Base-by-base conservation (phyloP, 2,329 filamentous ascomycete genomes). In the Colletotrichum sp. region DNA sequence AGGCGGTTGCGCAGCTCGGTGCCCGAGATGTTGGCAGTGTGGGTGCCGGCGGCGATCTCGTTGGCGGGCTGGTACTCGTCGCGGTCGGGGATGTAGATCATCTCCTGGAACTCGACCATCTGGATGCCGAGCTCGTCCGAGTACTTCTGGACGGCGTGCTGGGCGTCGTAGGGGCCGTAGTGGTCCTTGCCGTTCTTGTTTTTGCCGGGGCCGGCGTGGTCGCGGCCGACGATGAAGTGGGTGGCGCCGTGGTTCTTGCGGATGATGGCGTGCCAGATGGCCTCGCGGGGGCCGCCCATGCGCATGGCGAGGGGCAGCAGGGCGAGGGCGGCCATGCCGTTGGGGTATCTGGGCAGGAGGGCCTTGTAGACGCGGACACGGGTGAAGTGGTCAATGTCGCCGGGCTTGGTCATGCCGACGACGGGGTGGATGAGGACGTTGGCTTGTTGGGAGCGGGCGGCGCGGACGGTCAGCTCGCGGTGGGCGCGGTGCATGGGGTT, bases 401-500 rank as follows among this genome's bases (percentile, higher is more conserved):
- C 97, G 75, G 97, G 97, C 91, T 99, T 99, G 85, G 97, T 99
- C 82, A 99, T 92, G 84, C 97, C 97, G 79, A 99, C 97, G 78
- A 99, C 97, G 77, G 97, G 97, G 89, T 99, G 97, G 86, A 99
- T 99, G 82, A 99, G 94, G 80, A 99, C 97, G 85, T 99, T 99
- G 85, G 97, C 97, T 86, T 98, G 96, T 87, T 97, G 95, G 74
- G 94, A 94, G 82, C 97, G 96, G 79, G 97, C 97, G 80, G 97
- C 97, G 82, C 97, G 96, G 83, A 99, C 97, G 75, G 97, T 99
- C 86, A 99, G 89, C 89, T 99, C 97, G 87, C 97, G 93, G 88
- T 99, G 97, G 85, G 97, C 97, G 83, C 97, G 94, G 90, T 99
- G 97, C 97, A 99, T 99, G 81, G 97, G 97, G 89, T 99, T 99